Base-by-base conservation (phyloP, 441 rosid species). In the Gossypium armourianum region DNA sequence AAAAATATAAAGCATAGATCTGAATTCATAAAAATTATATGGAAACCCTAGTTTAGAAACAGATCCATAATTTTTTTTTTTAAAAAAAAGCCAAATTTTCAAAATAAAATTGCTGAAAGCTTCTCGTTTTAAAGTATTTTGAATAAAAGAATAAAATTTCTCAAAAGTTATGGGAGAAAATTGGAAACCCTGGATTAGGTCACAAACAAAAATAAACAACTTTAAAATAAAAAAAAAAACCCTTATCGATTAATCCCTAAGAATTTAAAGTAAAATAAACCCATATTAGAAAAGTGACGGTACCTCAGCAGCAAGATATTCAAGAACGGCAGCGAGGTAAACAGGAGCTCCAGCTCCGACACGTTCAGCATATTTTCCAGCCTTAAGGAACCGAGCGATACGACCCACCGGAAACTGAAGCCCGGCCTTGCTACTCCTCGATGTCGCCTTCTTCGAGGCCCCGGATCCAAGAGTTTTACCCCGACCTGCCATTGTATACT, bases 311-410 rank as follows among this genome's bases (percentile, higher is more conserved):
- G 97, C 98, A 0, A 93, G 89, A 55, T 92, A 90, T 52, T 92
- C 98, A 1, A 90, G 96, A 3, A 90, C 96, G 66, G 97, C 97
- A 32, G 98, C 97, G 9, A 90, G 98, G 65, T 92, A 92, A 49
- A 92, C 98, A 4, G 98, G 97, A 50, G 98, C 97, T 3, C 97
- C 98, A 40, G 98, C 98, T 5, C 98, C 98, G 3, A 92, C 97
- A 5, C 98, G 96, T 63, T 90, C 98, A 32, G 98, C 98, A 63
- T 92, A 92, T 80, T 92, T 92, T 5, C 98, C 98, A 60, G 96
- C 98, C 84, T 92, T 92, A 58, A 92, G 86, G 80, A 92, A 92
- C 4, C 98, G 83, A 20, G 96, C 98, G 52, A 90, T 90, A 85
- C 93, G 97, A 71, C 98, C 98, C 0, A 92, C 97, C 1, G 98